A percentile compares a stretch with the other conserved stretches of the same genome.
Conservation (phyloP, 148 eudicot genomes). For the Talinum fruticosum region DNA sequence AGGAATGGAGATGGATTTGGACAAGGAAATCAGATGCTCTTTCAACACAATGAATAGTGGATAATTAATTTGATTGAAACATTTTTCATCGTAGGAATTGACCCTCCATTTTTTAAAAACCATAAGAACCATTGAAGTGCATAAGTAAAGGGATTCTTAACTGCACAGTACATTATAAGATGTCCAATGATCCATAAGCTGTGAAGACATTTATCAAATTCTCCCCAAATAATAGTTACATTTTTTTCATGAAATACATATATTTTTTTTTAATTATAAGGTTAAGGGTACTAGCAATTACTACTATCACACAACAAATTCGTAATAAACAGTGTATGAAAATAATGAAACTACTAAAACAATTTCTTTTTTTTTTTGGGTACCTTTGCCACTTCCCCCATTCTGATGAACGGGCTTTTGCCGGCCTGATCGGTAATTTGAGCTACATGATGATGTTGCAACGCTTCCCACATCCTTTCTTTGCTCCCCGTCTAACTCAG, state of each 20-base stretch:
- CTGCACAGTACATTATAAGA: neutral
- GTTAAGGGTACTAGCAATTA: neutral
- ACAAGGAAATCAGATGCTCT: neutral
- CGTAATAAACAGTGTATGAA: neutral
- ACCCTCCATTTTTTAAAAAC: neutral
- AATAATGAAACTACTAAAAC: neutral
- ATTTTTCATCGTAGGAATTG: neutral
- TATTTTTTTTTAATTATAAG: neutral
- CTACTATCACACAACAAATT: neutral
- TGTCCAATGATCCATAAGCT: neutral
- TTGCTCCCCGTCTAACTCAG: neutral
- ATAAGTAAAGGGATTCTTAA: neutral
- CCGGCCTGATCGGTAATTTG: neutral
- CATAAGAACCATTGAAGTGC: neutral
- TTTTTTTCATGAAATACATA: too few species aligned
- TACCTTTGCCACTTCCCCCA: neutral
- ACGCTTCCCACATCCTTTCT: neutral
- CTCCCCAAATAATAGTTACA: neutral
- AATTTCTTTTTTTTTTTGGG: too few species aligned
- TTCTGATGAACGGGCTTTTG: neutral
- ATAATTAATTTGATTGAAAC: neutral
- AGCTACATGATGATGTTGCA: neutral
- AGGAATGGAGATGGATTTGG: neutral
- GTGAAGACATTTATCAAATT: neutral
- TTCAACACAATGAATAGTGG: neutral